Base-by-base conservation (phyloP, 1,139 yeast genomes). In the Magnusiomyces paraingens region DNA sequence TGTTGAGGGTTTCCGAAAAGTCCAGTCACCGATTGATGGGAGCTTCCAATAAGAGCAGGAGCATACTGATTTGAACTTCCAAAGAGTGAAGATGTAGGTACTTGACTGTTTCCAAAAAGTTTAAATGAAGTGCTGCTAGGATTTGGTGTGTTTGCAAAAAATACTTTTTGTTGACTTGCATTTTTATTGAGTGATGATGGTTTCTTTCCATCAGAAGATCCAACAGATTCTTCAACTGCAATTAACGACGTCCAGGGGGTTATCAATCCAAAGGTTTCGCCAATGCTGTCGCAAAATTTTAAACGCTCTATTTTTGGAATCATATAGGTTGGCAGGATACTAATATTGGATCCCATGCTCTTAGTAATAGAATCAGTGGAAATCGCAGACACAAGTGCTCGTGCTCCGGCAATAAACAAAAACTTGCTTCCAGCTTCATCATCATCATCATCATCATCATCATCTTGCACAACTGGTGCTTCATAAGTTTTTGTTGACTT, bases 211-310 rank as follows among this genome's bases (percentile, higher is more conserved):
- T 46, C 14, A 4, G 26, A 17, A n/a, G 5, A 14, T 5, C 46
- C 29, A 2, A 6, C 32, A 36, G 17, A 18, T 35, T 50, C 26
- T 32, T 53, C 55, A 36, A 50, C 41, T 15, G 55, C 53, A 2
- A 53, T 46, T 14, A 53, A 17, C 3, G 53, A 50, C n/a, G 53
- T 53, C 55, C 55, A 53, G 6, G 42, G 36, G 17, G 55, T 46
- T 39, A 50, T n/a, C 35, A 53, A 14, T 15, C 48, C 45, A 26
- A 53, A 53, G 14, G 43, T 36, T 14, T 44, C 38, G 4, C 51
- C 51, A 15, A 43, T 22, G 10, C 50, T 45, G 21, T 42, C 49
- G 14, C 49, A 51, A 18, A 50, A 40, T 12, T 18, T 18, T 4
- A 18, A 5, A 11, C 8, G 14, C 3, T 42, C 32, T 8, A 15